phyloP scores from a whole-genome alignment of 371 early-diverging fungal species.

The Lichtheimia ramosa region DNA sequence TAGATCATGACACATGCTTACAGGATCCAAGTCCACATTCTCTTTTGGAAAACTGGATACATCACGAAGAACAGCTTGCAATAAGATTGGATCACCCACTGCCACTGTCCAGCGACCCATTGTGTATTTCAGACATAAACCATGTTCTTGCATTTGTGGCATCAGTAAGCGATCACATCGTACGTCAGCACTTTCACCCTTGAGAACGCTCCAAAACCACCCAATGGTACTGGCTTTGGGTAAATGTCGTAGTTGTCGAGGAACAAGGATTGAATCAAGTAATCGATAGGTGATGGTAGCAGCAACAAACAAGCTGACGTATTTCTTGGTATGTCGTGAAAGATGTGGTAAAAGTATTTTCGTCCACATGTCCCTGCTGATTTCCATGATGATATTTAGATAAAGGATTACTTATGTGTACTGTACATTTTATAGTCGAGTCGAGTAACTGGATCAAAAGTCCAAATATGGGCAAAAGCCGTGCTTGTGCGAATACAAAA shows the following conservation, averaged over 20 bases:
- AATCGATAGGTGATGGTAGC: neutral
- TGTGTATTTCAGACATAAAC: conserved; percentile 27
- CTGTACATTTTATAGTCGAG: too few species aligned
- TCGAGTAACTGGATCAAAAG: too few species aligned
- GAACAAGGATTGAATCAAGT: conserved; percentile 10
- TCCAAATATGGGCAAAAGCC: too few species aligned
- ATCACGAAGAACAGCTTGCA: conserved; percentile 24
- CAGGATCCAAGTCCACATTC: conserved; percentile 17
- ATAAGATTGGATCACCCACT: conserved; percentile 24
- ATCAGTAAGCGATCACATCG: conserved; percentile 16
- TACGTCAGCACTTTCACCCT: conserved; percentile 22
- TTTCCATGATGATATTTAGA: too few species aligned
- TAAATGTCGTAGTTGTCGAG: conserved; percentile 21
- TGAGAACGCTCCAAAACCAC: conserved; percentile 22
- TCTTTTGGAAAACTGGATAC: conserved; percentile 22
- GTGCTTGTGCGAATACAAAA: too few species aligned
- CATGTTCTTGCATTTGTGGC: conserved; percentile 24
- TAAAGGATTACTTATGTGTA: too few species aligned
- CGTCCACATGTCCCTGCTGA: too few species aligned
- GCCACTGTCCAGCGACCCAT: conserved; percentile 24
- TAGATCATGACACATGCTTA: conserved; percentile 3
- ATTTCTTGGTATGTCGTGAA: too few species aligned
- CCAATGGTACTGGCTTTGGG: conserved; percentile 21
- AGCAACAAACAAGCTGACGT: too few species aligned
- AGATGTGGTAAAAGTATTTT: too few species aligned